Evolutionary conservation across 495 filamentous ascomycete genomes (phyloP), one percentile per base, ranked within the genome.

Genomic region (Penicillium nucicola): DNA sequence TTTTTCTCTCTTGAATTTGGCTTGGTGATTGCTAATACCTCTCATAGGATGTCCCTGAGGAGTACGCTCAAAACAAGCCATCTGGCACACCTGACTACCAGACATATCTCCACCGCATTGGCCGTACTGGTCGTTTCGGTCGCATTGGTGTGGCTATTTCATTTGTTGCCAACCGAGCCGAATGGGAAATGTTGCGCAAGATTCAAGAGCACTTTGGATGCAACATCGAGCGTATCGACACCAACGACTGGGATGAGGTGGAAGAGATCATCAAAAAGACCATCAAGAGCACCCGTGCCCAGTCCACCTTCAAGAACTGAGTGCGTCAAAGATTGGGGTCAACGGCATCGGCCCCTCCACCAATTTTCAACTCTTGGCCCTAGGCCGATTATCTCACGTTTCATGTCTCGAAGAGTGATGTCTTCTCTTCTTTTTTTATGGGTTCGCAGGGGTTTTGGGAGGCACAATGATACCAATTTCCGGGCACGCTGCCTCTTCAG

Each of bases 51-150:
- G 70, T 86, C 25, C 83, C 84, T 15, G 77, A 79, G 43, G 41
- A 50, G 12, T 65, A 32, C 52, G 56, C 42, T 34, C 48, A 51
- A 18, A 50, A 53, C 23, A 48, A 54, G 5, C 57, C 55, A 13
- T 52, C 63, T 25, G 67, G 75, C 19, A 57, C 71, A 31, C 83
- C 90, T 2, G 93, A 99, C 60, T 80, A 79, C 19, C 89, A 96
- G 69, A 97, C 95, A 4, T 99, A 99, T 64, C 87, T 99, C 34
- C 93, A 99, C 79, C 88, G 93, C 68, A 97, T 97, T 64, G 93
- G 93, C 50, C 89, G 93, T 64, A 97, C 95, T 1, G 95, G 95
- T 45, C 89, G 95, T 36, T 99, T 97, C 62, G 95, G 95, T 22
- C 90, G 92, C 64, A 89, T 96, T n/a, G 95, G 95, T 57, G 92